Base-by-base conservation (phyloP, 108 stramenopile genomes). In the Skeletonema costatum region DNA sequence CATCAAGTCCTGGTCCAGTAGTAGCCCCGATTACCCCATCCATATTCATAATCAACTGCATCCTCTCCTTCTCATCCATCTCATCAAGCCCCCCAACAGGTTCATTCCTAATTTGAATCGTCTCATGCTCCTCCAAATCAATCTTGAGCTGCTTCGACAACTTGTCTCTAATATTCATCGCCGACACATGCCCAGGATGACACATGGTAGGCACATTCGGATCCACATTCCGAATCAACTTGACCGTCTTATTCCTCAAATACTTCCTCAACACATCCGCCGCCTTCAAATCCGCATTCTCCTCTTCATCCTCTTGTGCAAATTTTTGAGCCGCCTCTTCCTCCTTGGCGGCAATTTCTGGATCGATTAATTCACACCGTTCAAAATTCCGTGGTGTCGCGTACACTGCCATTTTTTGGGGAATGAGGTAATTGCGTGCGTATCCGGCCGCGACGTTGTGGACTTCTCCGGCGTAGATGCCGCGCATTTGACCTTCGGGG, bases 381-480 rank as follows among this genome's bases (percentile, higher is more conserved):
- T 92, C 86, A 86, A 93, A 93, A 73, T 94, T 96, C 4, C 79
- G 76, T 2, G 89, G 87, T 13, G 89, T 93, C 3, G 96, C 96
- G 70, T 96, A 96, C 9, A 92, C 70, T 6, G 92, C 93, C 75
- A 75, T 78, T 56, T 93, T 89, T 39, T 88, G 60, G 6, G 96
- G 96, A 32, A 94, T 76, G 36, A 96, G 82, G 59, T 82, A 87
- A 71, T 96, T 96, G 8, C 96, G 90, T 13, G 96, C 96, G 73
- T 90, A 94, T 64, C 96, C 96, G 16, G 96, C 90, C 56, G 90
- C 85, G 67, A 96, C 96, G 35, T 71, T 62, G 64, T 91, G 66
- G 3, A 93, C 88, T 62, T 96, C 90, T 13, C 92, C 93, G 21
- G 86, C 81, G 75, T 91, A 94, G 17, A 78, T 70, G 16, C 67